Evolutionary conservation across 305 asterid species (phyloP).

Genomic region (Fraxinus xanthoxyloides): DNA sequence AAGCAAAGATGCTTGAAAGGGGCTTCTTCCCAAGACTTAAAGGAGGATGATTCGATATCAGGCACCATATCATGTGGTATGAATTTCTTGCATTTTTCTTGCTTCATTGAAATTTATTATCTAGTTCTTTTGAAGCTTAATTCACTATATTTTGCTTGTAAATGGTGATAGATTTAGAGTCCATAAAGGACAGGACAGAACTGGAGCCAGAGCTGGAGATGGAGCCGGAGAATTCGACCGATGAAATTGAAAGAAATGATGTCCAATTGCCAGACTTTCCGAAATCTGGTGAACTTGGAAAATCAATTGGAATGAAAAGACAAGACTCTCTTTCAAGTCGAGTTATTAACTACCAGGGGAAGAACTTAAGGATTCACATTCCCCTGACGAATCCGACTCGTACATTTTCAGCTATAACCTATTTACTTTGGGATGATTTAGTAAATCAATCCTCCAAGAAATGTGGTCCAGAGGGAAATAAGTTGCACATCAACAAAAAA

Average conservation of each 20-base stretch:
- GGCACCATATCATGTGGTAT: constrained; percentile 83
- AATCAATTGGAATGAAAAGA: constrained; percentile 38
- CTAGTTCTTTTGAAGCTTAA: background rate
- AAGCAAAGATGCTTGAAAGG: constrained; percentile 33
- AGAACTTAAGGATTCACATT: constrained; percentile 64
- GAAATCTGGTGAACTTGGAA: constrained; percentile 40
- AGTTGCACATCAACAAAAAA: constrained; percentile 60
- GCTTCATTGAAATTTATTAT: background rate
- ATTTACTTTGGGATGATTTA: constrained; percentile 81
- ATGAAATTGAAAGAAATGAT: constrained; percentile 31
- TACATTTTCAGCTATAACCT: constrained; percentile 72
- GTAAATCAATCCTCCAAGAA: constrained; percentile 66
- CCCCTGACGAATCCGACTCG: constrained; percentile 78
- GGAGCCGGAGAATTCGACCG: constrained; percentile 29
- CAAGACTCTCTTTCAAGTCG: constrained; percentile 48
- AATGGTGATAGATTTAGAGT: constrained; percentile 58
- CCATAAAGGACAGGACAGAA: constrained; percentile 36
- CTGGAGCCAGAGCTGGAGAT: constrained; percentile 36
- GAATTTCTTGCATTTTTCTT: background rate
- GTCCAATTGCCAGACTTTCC: constrained; percentile 31
- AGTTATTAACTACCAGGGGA: constrained; percentile 51
- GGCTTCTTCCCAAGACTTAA: constrained; percentile 36
- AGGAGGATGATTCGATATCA: constrained; percentile 67
- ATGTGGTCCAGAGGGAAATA: constrained; percentile 48
- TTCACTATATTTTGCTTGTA: background rate